Evolutionary conservation across 768 basidiomycete genomes (phyloP).

Genomic region (Podaxis sp.): DNA sequence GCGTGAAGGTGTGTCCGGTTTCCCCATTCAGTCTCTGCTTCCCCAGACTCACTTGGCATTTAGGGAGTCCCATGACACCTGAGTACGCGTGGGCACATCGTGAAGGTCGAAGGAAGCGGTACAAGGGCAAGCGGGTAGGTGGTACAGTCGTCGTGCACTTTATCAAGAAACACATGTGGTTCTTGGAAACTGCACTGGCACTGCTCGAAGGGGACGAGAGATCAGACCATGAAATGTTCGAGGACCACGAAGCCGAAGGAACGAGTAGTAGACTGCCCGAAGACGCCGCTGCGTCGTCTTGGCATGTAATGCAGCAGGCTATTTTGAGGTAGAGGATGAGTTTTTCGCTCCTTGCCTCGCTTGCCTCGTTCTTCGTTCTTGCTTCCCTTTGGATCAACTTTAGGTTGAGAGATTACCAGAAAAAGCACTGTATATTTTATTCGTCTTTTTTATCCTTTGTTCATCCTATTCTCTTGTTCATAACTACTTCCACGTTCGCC

Average conservation of each 20-base stretch:
- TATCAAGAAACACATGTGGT: conserved; percentile 98
- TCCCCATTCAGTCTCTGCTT: neutral
- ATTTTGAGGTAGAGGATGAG: neutral
- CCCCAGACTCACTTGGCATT: neutral
- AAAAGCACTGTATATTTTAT: neutral
- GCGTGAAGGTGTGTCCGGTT: conserved; percentile 49
- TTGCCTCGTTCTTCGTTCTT: neutral
- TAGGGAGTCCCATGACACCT: conserved; percentile 58
- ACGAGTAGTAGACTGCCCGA: neutral
- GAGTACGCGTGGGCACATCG: conserved; percentile 70
- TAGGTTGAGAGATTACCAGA: neutral
- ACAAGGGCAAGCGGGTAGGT: conserved; percentile 71
- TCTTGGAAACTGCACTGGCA: conserved; percentile 87
- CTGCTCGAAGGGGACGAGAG: conserved; percentile 78
- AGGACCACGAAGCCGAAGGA: neutral
- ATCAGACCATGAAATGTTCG: conserved; percentile 46
- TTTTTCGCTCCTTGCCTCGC: neutral
- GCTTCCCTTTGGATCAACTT: neutral
- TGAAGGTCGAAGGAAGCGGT: conserved; percentile 65
- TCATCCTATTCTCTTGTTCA: neutral
- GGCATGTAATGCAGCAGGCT: conserved; percentile 2
- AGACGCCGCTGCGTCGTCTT: neutral
- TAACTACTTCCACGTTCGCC: neutral
- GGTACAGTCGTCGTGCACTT: conserved; percentile 97
- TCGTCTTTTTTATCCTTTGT: neutral